Evolutionary conservation across 2,329 filamentous ascomycete species (phyloP).

Genomic region (Diaporthe velutina): DNA sequence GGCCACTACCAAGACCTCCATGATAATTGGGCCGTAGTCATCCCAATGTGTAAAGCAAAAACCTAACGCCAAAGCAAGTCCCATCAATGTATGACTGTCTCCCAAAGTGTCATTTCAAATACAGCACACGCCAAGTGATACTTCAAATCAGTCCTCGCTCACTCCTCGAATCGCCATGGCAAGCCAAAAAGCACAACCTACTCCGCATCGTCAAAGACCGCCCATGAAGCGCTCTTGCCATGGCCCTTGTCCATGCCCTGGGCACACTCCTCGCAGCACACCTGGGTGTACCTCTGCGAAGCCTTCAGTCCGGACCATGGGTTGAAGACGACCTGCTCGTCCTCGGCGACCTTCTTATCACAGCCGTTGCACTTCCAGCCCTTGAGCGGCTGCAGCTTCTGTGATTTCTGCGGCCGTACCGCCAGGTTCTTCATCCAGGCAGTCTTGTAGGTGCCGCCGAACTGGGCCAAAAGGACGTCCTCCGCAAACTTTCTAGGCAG

Average conservation of each 20-base stretch:
- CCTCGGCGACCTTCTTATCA: neutral
- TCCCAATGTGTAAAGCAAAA: neutral
- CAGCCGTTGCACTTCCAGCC: conserved; percentile 14
- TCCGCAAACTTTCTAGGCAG: neutral
- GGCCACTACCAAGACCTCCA: neutral
- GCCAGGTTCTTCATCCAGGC: conserved; percentile 17
- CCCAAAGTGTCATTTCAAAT: neutral
- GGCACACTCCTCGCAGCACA: conserved; percentile 18
- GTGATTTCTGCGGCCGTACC: neutral
- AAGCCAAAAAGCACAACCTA: neutral
- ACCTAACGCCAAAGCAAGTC: neutral
- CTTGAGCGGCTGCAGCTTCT: neutral
- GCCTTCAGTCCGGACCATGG: neutral
- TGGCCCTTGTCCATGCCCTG: neutral
- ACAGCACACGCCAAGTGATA: neutral
- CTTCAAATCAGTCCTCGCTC: too few species aligned
- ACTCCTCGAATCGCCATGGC: too few species aligned
- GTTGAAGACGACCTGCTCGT: neutral
- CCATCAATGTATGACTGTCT: neutral
- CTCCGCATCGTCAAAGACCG: neutral
- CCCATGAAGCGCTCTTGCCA: neutral
- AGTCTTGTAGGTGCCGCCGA: neutral
- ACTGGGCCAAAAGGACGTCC: neutral
- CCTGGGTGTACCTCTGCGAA: neutral
- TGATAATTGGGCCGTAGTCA: neutral